Base-by-base conservation (phyloP, 225 moss, liverwort and hornwort species). In the Pseudisothecium myosuroides region DNA sequence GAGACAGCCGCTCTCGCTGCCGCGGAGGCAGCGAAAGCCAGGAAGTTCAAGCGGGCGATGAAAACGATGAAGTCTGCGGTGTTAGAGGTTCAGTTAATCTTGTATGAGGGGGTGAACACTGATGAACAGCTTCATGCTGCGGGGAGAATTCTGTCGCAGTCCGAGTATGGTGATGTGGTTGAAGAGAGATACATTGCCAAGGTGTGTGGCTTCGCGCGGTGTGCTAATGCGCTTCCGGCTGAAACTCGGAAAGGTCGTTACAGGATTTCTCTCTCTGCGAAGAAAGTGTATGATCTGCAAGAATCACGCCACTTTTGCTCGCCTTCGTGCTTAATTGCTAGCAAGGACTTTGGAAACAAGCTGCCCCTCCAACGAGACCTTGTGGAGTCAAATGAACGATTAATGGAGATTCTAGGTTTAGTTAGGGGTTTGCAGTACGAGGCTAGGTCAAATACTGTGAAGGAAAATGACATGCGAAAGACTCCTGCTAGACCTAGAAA, bases 101-200 rank as follows among this genome's bases (percentile, higher is more conserved):
- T 97, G 77, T 91, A 95, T 17, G 96, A 97, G 41, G 97, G 98
- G 17, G 93, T 96, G 47, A 85, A 91, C 47, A 91, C 90, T 34
- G 91, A 93, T 67, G 88, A 91, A 41, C 98, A 97, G 93, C 93
- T 98, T 61, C 91, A 92, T 75, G 89, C 92, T 69, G 92, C 96
- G 49, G 94, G 91, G 39, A 88, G 90, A 43, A 87, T 98, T 77
- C 89, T 98, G 77, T 94, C 96, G 72, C 96, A 96, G 86, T 89
- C 92, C 41, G 97, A 97, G 80, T 98, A 97, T 36, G 87, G 88
- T 41, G 98, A 98, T 91, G 95, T 98, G 80, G 96, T 98, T 8
- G 95, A 93, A 54, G 98, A 98, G 95, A 91, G 98, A 86, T 90
- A 91, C 84, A 95, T 98, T 88, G 88, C 89, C 16, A 94, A 93